These are phyloP conservation scores for Pleurotus tuber-regium DNA, from an alignment of 768 basidiomycete species.

Conservation along the genomic window DNA sequence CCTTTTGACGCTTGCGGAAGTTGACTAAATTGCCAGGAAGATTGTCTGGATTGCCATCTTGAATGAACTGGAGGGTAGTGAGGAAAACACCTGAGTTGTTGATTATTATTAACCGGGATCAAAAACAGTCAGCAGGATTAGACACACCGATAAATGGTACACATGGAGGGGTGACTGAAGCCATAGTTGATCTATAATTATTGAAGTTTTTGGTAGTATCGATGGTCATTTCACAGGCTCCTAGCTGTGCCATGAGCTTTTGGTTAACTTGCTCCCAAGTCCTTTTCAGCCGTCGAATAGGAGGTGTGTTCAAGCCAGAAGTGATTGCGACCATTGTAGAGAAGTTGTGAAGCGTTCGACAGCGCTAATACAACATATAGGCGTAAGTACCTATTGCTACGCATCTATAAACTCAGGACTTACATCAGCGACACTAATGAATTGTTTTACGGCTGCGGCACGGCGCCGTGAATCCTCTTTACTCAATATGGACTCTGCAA, in stretches of 20 bases:
- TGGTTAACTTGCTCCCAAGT: conserved; percentile 89
- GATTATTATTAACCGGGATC: conserved; percentile 9
- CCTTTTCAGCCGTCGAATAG: conserved; percentile 87
- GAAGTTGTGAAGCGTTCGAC: conserved; percentile 87
- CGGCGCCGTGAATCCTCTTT: conserved; percentile 84
- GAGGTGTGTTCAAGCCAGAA: conserved; percentile 91
- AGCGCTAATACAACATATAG: conserved; percentile 54
- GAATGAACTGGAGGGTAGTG: conserved; percentile 95
- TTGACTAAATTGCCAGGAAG: conserved; percentile 81
- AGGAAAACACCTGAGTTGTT: conserved; percentile 81
- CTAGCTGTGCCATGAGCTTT: conserved; percentile 70
- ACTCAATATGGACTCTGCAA: conserved; percentile 77
- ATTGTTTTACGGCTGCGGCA: conserved; percentile 80
- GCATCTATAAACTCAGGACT: conserved; percentile 26
- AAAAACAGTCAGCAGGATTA: conserved; percentile 5
- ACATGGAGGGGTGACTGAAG: conserved; percentile 84
- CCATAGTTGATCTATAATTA: conserved; percentile 84
- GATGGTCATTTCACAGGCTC: conserved; percentile 83
- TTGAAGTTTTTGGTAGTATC: conserved; percentile 93
- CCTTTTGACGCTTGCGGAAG: conserved; percentile 92
- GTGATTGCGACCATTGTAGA: conserved; percentile 97
- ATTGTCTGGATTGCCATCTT: conserved; percentile 91
- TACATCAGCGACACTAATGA: conserved; percentile 90
- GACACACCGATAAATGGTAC: conserved; percentile 91
- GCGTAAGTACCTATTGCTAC: conserved; percentile 4